phyloP scores from a whole-genome alignment of 352 stramenopile species.

The Globisporangium cederbergense region DNA sequence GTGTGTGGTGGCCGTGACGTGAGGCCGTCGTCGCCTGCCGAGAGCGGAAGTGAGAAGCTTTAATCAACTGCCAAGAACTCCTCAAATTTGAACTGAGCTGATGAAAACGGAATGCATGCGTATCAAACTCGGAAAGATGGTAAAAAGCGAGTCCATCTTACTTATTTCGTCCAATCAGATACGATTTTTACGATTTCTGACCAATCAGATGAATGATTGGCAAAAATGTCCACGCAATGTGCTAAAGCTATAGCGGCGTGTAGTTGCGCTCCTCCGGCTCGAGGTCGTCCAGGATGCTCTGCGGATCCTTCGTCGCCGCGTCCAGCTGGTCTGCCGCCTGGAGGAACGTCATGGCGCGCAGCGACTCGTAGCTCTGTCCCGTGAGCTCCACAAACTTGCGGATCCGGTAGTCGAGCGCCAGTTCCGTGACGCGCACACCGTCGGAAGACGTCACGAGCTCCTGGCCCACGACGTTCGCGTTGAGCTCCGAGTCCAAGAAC shows the following conservation, averaged over 20 bases:
- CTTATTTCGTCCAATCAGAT: conserved; percentile 1
- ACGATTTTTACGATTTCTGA: background rate
- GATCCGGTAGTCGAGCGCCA: conserved; percentile 47
- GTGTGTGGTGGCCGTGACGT: background rate
- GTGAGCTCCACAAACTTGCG: conserved; percentile 61
- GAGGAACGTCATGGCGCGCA: conserved; percentile 39
- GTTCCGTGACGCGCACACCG: conserved; percentile 27
- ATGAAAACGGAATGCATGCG: conserved; percentile 3
- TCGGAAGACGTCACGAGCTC: conserved; percentile 23
- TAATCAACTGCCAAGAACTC: background rate
- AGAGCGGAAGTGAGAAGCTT: background rate
- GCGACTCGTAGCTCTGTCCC: conserved; percentile 28
- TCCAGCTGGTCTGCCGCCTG: conserved; percentile 37
- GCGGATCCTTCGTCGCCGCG: conserved; percentile 16
- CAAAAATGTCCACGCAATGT: background rate
- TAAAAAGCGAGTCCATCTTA: background rate
- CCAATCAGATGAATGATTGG: conserved; percentile 6
- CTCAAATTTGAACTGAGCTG: background rate
- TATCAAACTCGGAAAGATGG: background rate
- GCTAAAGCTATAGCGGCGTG: background rate
- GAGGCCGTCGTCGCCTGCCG: background rate
- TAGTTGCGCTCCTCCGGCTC: conserved; percentile 19
- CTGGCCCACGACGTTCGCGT: conserved; percentile 43
- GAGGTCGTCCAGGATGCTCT: conserved; percentile 28
- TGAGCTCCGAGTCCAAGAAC: conserved; percentile 52